Evolutionary conservation across 1,139 yeast species (phyloP), one percentile per base, ranked within the genome.

Genomic region (Pichia sp.): DNA sequence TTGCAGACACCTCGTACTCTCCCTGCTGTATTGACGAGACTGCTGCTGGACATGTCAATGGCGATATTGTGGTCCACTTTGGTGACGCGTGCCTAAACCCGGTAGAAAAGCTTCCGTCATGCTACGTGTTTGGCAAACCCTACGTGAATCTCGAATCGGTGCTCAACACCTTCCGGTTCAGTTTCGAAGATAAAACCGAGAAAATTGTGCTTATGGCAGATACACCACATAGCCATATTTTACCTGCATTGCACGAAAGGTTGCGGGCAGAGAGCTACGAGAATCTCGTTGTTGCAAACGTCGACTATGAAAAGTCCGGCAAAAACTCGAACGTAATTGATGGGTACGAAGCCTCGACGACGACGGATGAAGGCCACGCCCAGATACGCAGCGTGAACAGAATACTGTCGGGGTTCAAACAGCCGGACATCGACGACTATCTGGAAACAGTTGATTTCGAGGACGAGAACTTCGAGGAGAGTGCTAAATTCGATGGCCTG

Each of bases 1-100:
- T 93, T 45, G 99, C 98, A 0, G 99, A 95, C 66, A 92, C 99
- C 0, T 90, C 97, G 0, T 95, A 93, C 64, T 89, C 97, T 29
- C 79, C 97, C 0, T 93, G 99, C 69, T 93, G 99, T 73, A 87
- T 93, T 16, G 99, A 93, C 69, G 97, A 91, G 66, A 96, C 93
- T 27, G 98, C 99, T 0, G 96, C 97, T 0, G 92, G 87, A 65
- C 99, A 93, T 71, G 96, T 93, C 12, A 68, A 75, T 7, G 93
- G 96, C 27, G 96, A 92, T 60, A 72, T 87, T 10, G 90, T 95
- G 34, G 83, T 92, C 1, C 99, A 93, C 70, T 90, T 91, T 69
- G 99, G 99, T 4, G 95, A 90, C 67, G 95, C 98, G 0, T 93
- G 99, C 69, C 72, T 93, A 64, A 91, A 87, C 61, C 86, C 92